Evolutionary conservation across 2,329 filamentous ascomycete genomes (phyloP).

Genomic region (Talaromyces sp.): DNA sequence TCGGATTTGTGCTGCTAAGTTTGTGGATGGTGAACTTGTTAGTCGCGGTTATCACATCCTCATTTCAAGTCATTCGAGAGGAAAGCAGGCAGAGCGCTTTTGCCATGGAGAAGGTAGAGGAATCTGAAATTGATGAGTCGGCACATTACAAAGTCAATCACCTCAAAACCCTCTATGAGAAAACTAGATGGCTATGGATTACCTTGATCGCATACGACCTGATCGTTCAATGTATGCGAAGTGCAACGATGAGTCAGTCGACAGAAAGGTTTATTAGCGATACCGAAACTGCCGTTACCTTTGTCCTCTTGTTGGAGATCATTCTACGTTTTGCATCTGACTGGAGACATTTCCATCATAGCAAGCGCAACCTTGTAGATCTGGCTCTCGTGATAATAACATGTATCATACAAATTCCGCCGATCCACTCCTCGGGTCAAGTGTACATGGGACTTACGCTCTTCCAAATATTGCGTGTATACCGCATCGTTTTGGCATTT

Average conservation of each 20-base stretch:
- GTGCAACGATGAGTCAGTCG: constrained; percentile 65
- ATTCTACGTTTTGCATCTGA: constrained; percentile 71
- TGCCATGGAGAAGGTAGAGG: constrained; percentile 65
- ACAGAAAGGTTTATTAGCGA: constrained; percentile 64
- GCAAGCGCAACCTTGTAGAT: constrained; percentile 74
- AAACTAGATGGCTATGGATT: constrained; percentile 74
- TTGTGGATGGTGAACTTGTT: constrained; percentile 93
- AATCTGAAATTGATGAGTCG: constrained; percentile 40
- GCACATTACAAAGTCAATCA: constrained; percentile 34
- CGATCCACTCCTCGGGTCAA: constrained; percentile 67
- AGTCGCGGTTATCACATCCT: constrained; percentile 96
- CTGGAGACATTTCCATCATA: constrained; percentile 75
- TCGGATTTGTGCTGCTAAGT: constrained; percentile 82
- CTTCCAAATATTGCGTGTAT: constrained; percentile 89
- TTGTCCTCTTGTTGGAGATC: constrained; percentile 78
- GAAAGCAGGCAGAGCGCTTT: constrained; percentile 94
- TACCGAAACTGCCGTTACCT: constrained; percentile 72
- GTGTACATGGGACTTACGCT: constrained; percentile 83
- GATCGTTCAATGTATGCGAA: constrained; percentile 73
- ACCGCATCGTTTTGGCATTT: constrained; percentile 85
- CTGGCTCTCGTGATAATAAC: constrained; percentile 76
- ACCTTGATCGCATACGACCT: constrained; percentile 74
- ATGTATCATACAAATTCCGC: constrained; percentile 77
- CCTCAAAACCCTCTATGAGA: constrained; percentile 71
- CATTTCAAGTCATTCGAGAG: constrained; percentile 96